phyloP scores from a whole-genome alignment of 164 flowering plant species.

The Vitis rotundifolia region DNA sequence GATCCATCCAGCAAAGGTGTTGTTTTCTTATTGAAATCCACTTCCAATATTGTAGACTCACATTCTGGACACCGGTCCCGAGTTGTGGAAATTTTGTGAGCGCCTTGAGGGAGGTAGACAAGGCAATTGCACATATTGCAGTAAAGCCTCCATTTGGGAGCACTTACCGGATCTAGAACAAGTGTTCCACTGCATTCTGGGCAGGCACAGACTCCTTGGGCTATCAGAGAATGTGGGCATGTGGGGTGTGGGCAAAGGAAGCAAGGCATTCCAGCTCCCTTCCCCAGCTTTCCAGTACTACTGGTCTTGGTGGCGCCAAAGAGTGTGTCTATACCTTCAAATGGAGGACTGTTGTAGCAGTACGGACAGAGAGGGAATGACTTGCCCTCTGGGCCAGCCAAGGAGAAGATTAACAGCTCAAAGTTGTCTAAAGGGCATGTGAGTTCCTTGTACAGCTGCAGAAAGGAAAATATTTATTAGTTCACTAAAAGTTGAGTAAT shows the following conservation, averaged over 20 bases:
- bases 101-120: slow-evolving; percentile 86
- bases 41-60: slow-evolving; percentile 77
- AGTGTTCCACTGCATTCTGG: slow-evolving; percentile 93
- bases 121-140: slow-evolving; percentile 95
- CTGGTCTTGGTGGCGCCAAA: slow-evolving; percentile 44
- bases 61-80: slow-evolving; percentile 69
- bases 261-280: slow-evolving; percentile 96
- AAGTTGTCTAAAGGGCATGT: slow-evolving; percentile 94
- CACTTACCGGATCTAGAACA: slow-evolving; percentile 87
- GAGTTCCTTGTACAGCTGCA: slow-evolving; percentile 93
- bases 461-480: not conserved
- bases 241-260: slow-evolving; percentile 92
- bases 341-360: slow-evolving; percentile 95
- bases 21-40: slow-evolving; percentile 90
- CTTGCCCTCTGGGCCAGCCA: slow-evolving; percentile 85
- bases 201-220: slow-evolving; percentile 97
- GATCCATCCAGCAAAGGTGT: slow-evolving; percentile 87
- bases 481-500: not conserved
- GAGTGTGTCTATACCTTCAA: slow-evolving; percentile 74
- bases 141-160: slow-evolving; percentile 88
- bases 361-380: slow-evolving; percentile 94
- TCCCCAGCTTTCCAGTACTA: slow-evolving; percentile 50
- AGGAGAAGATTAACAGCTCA: slow-evolving; percentile 79
- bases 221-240: slow-evolving; percentile 78
- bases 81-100: slow-evolving; percentile 81